Evolutionary conservation across 2,329 filamentous ascomycete genomes (phyloP).

Genomic region (Microdochium bolleyi): DNA sequence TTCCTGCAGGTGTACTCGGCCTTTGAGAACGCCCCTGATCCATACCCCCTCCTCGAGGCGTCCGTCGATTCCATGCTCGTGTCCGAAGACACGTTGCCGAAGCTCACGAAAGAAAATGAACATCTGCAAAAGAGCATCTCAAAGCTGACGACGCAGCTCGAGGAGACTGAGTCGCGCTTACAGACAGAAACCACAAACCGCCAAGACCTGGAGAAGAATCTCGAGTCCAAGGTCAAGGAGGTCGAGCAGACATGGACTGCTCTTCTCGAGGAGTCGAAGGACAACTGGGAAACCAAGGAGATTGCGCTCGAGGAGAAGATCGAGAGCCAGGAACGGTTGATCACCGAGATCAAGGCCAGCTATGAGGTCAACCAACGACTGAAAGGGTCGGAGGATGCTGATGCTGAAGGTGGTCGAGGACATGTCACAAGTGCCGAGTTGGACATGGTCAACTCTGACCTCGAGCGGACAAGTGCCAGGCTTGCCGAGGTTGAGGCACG

Average conservation of each 20-base stretch:
- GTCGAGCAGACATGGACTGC: slow-evolving; percentile 85
- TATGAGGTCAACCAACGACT: slow-evolving; percentile 94
- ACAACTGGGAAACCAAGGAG: slow-evolving; percentile 95
- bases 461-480: slow-evolving; percentile 81
- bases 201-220: slow-evolving; percentile 66
- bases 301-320: slow-evolving; percentile 85
- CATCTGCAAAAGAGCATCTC: slow-evolving; percentile 74
- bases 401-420: slow-evolving; percentile 46
- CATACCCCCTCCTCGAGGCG: slow-evolving; percentile 91
- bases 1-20: slow-evolving; percentile 92
- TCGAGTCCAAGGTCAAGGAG: slow-evolving; percentile 78
- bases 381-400: slow-evolving; percentile 59
- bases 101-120: slow-evolving; percentile 79
- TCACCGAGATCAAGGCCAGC: slow-evolving; percentile 93
- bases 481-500: slow-evolving; percentile 87
- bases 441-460: slow-evolving; percentile 84
- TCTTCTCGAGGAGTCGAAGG: slow-evolving; percentile 85
- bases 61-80: slow-evolving; percentile 90
- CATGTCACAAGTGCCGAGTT: slow-evolving; percentile 81
- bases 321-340: slow-evolving; percentile 82
- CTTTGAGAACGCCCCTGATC: slow-evolving; percentile 90
- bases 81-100: slow-evolving; percentile 86
- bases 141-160: slow-evolving; percentile 70
- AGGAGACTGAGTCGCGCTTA: slow-evolving; percentile 73
- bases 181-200: slow-evolving; percentile 68